Conservation (phyloP, 2,329 filamentous ascomycete species). For the Cercospora sp. region DNA sequence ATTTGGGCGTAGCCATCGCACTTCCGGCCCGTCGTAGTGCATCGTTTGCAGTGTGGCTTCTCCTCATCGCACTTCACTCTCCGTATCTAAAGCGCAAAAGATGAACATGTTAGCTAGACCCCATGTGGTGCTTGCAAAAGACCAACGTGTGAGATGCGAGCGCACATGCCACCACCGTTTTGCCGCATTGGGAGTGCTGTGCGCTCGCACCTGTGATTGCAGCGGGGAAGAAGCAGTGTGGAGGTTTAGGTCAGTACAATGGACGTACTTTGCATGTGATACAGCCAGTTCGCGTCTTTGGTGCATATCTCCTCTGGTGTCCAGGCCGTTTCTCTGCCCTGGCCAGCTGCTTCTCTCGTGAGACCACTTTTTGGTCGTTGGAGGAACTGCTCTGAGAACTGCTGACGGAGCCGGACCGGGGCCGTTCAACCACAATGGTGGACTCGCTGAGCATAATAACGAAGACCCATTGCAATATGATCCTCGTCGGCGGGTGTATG, state of each 20-base stretch:
- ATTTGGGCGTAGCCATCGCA: slow-evolving; percentile 55
- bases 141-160: neutral
- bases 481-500: neutral
- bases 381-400: slow-evolving; percentile 15
- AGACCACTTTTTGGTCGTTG: slow-evolving; percentile 11
- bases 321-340: slow-evolving; percentile 25
- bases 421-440: slow-evolving; percentile 21
- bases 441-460: slow-evolving; percentile 22
- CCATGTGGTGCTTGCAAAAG: slow-evolving; percentile 4
- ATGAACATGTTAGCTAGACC: slow-evolving; percentile 5
- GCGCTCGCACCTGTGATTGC: slow-evolving; percentile 12
- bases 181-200: neutral
- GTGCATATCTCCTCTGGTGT: slow-evolving; percentile 29
- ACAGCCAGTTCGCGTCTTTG: slow-evolving; percentile 29
- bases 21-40: slow-evolving; percentile 56
- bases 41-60: slow-evolving; percentile 55
- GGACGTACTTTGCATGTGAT: slow-evolving; percentile 31
- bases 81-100: slow-evolving; percentile 47
- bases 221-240: neutral
- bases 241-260: neutral
- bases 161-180: neutral
- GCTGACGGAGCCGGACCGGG: slow-evolving; percentile 18
- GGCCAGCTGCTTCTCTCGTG: slow-evolving; percentile 20
- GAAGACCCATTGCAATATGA: slow-evolving; percentile 18
- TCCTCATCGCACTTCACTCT: slow-evolving; percentile 60